Evolutionary conservation across 2,329 filamentous ascomycete genomes (phyloP), one percentile per base, ranked within the genome.

Genomic region (Apiospora marii): DNA sequence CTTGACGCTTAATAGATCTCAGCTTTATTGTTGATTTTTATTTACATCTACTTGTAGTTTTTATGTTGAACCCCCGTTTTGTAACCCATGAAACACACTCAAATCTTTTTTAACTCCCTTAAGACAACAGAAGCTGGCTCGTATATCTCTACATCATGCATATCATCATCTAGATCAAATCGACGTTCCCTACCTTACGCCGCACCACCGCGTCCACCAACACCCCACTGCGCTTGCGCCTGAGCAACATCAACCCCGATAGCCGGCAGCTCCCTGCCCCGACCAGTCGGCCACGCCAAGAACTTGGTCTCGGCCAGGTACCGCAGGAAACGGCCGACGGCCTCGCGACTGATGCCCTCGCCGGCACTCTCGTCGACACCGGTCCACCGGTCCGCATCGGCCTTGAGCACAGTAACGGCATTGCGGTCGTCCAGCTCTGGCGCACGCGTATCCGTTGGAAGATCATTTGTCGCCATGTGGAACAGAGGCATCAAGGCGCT

Each of bases 371-470:
- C 87, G 75, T 92, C 89, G 46, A 89, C 80, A 0, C 87, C 87
- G 0, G 90, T 88, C 88, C 88, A 88, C 86, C 87, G 79, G 70
- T 87, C 84, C 0, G 86, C 86, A 78, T 95, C 92, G 4, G 87
- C 86, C 79, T 88, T 88, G 34, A 97, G 85, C 0, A 92, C 88
- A 1, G 85, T 83, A 1, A 89, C 86, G 0, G 94, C 90, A 78
- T 96, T 94, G 73, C 79, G 70, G 79, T 96, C 93, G 77, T 94
- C 92, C 16, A 96, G 87, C 80, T 94, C 92, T 0, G 92, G 92
- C 0, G 93, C 92, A 61, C 88, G 90, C 44, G 91, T 93, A 77
- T 90, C 90, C 53, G 87, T 86, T 0, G 92, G 92, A n/a, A 95
- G 85, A 80, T 94, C 90, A 34, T 88, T 88, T 30, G 89, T 90